Evolutionary conservation across 2,329 filamentous ascomycete genomes (phyloP), one percentile per base, ranked within the genome.

Genomic region (Endocalyx cinctus): DNA sequence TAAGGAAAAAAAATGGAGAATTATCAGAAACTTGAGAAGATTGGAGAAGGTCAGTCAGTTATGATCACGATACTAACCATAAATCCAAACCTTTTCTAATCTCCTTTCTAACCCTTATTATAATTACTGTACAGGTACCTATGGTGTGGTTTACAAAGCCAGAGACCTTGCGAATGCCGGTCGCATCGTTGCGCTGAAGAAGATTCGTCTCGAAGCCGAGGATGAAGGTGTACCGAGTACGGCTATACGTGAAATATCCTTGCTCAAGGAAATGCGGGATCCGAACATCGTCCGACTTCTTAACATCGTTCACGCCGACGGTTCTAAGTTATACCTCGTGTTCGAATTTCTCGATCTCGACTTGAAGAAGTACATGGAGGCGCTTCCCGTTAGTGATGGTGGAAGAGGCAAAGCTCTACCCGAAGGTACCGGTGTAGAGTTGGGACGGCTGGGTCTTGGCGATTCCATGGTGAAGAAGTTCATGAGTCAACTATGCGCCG

Each of bases 1-100:
- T n/a, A n/a, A n/a, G n/a, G n/a, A n/a, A n/a, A n/a, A 15, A 49
- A 28, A 47, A 94, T 95, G 88, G 87, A 95, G 64, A 94, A 94
- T 67, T 95, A 95, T 63, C 86, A 94, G 67, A 94, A 94, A 69
- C 77, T 95, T 55, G 88, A 95, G 70, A 95, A 95, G 73, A 88
- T 95, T 55, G 88, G 88, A 63, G 88, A 95, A 77, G 88, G 88
- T 92, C 67, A 29, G 32, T 6, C 15, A 10, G 6, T 38, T 29
- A 29, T 41, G 20, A n/a, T 19, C 19, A 14, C 27, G 10, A 25
- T 27, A 19, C 18, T 11, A n/a, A 19, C 17, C 14, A 26, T 30
- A 34, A 27, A 32, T 27, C 18, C 18, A 23, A 22, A 28, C 27
- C 11, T 28, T 22, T 28, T 17, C 18, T 20, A n/a, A 26, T 29